Base-by-base conservation (phyloP, 2,329 filamentous ascomycete species). In the Bipolaris victoriae region DNA sequence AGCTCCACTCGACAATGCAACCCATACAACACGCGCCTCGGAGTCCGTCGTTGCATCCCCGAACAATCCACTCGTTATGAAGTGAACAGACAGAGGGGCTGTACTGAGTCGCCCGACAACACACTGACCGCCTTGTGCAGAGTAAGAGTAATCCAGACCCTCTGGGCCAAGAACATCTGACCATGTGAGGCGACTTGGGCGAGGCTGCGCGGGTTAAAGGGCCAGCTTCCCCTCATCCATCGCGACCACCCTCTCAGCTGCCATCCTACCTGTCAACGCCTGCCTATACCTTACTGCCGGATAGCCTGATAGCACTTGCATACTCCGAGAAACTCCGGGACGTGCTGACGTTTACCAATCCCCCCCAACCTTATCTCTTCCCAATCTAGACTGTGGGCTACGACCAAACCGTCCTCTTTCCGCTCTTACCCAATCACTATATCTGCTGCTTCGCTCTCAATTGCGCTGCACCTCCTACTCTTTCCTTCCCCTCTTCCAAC, bases 151-250 rank as follows among this genome's bases (percentile, higher is more conserved):
- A 52, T 51, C 53, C 39, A 60, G 55, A 54, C 45, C 46, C 20
- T 11, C 22, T 16, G 13, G 39, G 52, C 59, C 46, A 62, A 54
- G 49, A 18, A 35, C 37, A 39, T 48, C 52, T 39, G 43, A 43
- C 37, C 46, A 18, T 39, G 41, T 20, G 41, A 31, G 13, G 35
- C 52, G 43, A 45, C 44, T 59, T 43, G 31, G 33, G 26, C 29
- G 50, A 52, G 39, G 55, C 46, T 57, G 39, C 39, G 35, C 18
- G 50, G 50, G 24, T 49, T 57, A 57, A 62, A 62, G 48, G 43
- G 50, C 49, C 44, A 55, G 60, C 57, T 62, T 62, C 60, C 60
- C 60, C 60, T 62, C 60, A 52, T 49, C 40, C 40, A 29, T 52
- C 47, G 46, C 46, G 33, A 57, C 16, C 7, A 10, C 9, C 37